Evolutionary conservation across 176 grass and related monocot genomes (phyloP).

Genomic region (Pontederia crassipes): DNA sequence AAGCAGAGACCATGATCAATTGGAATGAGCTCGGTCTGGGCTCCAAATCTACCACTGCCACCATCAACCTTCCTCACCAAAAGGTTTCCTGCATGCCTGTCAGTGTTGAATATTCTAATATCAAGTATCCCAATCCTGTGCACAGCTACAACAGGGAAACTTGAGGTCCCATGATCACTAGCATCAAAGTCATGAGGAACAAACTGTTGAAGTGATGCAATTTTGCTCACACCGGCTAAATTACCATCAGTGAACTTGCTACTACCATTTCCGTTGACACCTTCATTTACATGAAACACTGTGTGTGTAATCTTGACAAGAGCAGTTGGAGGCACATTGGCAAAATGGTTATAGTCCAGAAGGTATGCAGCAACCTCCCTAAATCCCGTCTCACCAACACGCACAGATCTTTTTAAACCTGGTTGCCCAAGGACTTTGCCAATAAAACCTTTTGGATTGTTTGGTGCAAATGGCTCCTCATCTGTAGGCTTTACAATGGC

Average conservation of each 20-base stretch:
- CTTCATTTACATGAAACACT: constrained; percentile 57
- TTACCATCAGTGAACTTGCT: constrained; percentile 22
- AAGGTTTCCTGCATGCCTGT: constrained; percentile 73
- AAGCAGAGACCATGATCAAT: constrained; percentile 87
- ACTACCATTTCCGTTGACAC: neutral
- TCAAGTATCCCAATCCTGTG: constrained; percentile 85
- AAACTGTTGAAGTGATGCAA: constrained; percentile 64
- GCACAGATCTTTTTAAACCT: constrained; percentile 59
- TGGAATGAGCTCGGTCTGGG: constrained; percentile 53
- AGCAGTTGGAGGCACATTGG: constrained; percentile 61
- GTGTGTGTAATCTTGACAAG: constrained; percentile 64
- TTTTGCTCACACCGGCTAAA: constrained; percentile 42
- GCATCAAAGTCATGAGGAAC: constrained; percentile 79
- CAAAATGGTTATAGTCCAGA: constrained; percentile 48
- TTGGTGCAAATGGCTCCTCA: constrained; percentile 76
- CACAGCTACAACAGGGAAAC: constrained; percentile 56
- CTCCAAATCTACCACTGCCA: constrained; percentile 32
- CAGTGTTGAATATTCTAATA: constrained; percentile 73
- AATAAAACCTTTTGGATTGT: constrained; percentile 76
- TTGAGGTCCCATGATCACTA: constrained; percentile 67
- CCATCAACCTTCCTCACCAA: constrained; percentile 46
- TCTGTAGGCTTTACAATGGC: constrained; percentile 80
- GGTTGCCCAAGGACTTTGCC: constrained; percentile 70
- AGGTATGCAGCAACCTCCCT: constrained; percentile 75
- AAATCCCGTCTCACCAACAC: constrained; percentile 60